These are phyloP conservation scores for Polytrichum formosum DNA, from an alignment of 225 moss, liverwort and hornwort species.

Conservation along the genomic window DNA sequence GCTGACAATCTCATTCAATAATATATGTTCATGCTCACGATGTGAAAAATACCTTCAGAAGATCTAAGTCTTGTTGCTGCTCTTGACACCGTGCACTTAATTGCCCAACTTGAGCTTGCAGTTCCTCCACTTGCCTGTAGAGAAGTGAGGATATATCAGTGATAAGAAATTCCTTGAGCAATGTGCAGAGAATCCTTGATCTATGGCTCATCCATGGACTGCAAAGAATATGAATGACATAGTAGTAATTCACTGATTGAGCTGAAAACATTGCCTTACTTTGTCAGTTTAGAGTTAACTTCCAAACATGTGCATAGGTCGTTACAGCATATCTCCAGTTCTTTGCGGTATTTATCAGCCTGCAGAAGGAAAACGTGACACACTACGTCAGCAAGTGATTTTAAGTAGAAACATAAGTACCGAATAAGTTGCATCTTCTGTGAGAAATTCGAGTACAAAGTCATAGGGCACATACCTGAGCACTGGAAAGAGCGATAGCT, in stretches of 20 bases:
- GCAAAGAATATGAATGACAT: neutral
- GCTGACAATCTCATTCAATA: too few species aligned
- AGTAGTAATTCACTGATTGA: neutral
- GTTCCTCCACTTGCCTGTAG: slow-evolving; percentile 61
- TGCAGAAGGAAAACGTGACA: slow-evolving; percentile 28
- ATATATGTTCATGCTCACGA: too few species aligned
- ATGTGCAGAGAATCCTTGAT: too few species aligned
- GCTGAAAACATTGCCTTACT: slow-evolving; percentile 27
- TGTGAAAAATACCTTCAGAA: slow-evolving; percentile 43
- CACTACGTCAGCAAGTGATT: neutral
- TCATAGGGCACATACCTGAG: slow-evolving; percentile 54
- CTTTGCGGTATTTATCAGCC: slow-evolving; percentile 86
- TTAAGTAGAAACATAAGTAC: neutral
- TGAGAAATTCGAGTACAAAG: neutral
- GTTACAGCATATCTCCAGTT: slow-evolving; percentile 85
- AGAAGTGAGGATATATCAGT: neutral
- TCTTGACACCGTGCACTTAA: slow-evolving; percentile 48
- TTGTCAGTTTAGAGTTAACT: slow-evolving; percentile 71
- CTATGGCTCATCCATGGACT: too few species aligned
- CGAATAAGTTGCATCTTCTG: too few species aligned
- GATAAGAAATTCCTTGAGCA: too few species aligned
- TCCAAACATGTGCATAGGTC: slow-evolving; percentile 82
- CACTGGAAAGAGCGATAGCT: slow-evolving; percentile 53
- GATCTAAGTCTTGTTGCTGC: slow-evolving; percentile 53
- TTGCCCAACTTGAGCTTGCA: slow-evolving; percentile 62